Base-by-base conservation (phyloP, 495 filamentous ascomycete species). In the Ascobolus immersus region DNA sequence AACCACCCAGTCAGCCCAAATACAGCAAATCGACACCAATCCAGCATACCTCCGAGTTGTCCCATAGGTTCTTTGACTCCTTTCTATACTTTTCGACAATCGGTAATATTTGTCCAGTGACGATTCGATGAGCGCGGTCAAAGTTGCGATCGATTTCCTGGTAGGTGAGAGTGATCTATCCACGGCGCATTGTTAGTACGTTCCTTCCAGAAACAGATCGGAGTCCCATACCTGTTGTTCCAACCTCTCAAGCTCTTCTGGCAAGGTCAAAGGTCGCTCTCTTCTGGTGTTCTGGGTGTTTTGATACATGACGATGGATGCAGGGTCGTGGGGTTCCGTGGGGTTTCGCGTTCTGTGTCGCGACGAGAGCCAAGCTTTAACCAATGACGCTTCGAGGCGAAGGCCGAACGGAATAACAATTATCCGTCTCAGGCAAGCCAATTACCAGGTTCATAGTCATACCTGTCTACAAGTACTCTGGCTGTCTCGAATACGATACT, bases 131-230 rank as follows among this genome's bases (percentile, higher is more conserved):
- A 14, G 86, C 82, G 47, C 77, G 77, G 55, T 77, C 91, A 54
- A 96, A 96, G 46, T 96, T 96, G 53, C 79, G 73, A 52, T 96
- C 86, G 55, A 96, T 96, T 56, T 96, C 86, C 90, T 31, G 28
- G n/a, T 15, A 17, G 4, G 28, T 31, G 4, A 31, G 38, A 8
- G 24, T n/a, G 5, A 19, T 31, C 15, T 27, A 14, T 11, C 11
- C 11, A 11, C 1, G 6, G 2, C 11, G 38, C 1, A 27, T 23
- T 19, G 34, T 34, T 12, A 32, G 29, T 21, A 23, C 13, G 9
- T 11, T 6, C 25, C 2, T 7, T 27, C 0, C 34, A 49, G 17
- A 45, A 44, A 17, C 17, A 17, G 24, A 23, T 12, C 26, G 8
- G 9, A 12, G 14, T 22, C 6, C 23, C 24, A 25, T 15, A 17